phyloP scores from a whole-genome alignment of 139 green algal genomes.

The Diplosphaera chodatii region DNA sequence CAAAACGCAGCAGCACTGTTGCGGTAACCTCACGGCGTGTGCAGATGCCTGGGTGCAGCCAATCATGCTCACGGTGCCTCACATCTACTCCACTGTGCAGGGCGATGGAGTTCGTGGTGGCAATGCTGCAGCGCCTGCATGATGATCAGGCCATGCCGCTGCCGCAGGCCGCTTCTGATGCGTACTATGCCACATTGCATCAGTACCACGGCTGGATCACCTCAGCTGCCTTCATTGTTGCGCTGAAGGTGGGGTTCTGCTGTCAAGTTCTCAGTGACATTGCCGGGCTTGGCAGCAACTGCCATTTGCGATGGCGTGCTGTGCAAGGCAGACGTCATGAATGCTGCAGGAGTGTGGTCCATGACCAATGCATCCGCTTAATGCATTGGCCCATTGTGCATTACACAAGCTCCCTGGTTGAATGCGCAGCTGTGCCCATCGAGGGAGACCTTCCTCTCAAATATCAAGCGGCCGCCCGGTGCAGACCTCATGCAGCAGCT shows the following conservation, averaged over 20 bases:
- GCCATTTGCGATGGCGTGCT: no score
- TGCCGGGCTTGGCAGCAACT: no score
- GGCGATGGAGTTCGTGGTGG: conserved; percentile 68
- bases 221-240: conserved; percentile 57
- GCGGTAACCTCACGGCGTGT: no score
- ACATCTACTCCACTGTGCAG: conserved; percentile 24
- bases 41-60: no score
- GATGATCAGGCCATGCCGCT: conserved; percentile 24
- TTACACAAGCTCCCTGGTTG: no score
- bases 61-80: no score
- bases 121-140: conserved; percentile 41
- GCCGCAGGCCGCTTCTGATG: conserved; percentile 35
- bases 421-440: conserved; percentile 30
- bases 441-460: conserved; percentile 38
- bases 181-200: conserved; percentile 59
- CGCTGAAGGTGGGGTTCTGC: conserved; percentile 45
- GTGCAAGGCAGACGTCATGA: no score
- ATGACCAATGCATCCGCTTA: no score
- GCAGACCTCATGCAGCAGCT: conserved; percentile 32
- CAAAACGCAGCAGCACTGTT: no score
- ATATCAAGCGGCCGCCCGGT: conserved; percentile 17
- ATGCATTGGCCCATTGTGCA: no score
- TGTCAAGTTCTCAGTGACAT: no score
- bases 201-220: conserved; percentile 71
- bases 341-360: no score